Evolutionary conservation across 2,329 filamentous ascomycete species (phyloP).

Genomic region (Microdochium nivale): DNA sequence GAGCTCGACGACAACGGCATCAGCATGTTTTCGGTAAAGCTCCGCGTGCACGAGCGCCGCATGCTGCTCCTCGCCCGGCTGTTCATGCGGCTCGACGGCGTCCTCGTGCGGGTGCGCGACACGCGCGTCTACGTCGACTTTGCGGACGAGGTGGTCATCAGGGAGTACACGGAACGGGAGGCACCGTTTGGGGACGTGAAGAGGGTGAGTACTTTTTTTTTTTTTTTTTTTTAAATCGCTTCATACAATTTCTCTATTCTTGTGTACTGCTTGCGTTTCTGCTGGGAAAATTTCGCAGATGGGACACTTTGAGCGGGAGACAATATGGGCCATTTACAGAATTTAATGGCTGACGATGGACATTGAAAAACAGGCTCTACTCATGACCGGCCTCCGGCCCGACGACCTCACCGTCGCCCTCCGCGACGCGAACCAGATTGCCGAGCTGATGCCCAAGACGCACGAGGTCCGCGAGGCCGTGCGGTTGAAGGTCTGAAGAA

Average conservation of each 20-base stretch:
- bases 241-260: constrained; percentile 1
- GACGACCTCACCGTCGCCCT: constrained; percentile 62
- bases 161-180: constrained; percentile 88
- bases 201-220: constrained; percentile 39
- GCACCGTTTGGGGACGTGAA: constrained; percentile 69
- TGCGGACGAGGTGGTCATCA: constrained; percentile 63
- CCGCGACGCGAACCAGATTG: constrained; percentile 61
- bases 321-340: too few relatives aligned
- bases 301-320: too few relatives aligned
- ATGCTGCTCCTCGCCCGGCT: constrained; percentile 78
- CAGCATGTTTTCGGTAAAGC: constrained; percentile 79
- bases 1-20: constrained; percentile 98
- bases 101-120: constrained; percentile 79
- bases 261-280: too few relatives aligned
- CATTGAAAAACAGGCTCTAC: constrained; percentile 21
- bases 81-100: constrained; percentile 89
- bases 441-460: constrained; percentile 51
- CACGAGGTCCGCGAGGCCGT: constrained; percentile 47
- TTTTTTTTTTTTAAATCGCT: constrained; percentile 1
- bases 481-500: constrained; percentile 10
- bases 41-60: constrained; percentile 84
- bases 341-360: background rate
- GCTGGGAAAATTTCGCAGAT: too few relatives aligned
- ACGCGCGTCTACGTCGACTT: constrained; percentile 92
- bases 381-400: constrained; percentile 30